phyloP scores from a whole-genome alignment of 768 basidiomycete genomes.

The Boletus fagicola region DNA sequence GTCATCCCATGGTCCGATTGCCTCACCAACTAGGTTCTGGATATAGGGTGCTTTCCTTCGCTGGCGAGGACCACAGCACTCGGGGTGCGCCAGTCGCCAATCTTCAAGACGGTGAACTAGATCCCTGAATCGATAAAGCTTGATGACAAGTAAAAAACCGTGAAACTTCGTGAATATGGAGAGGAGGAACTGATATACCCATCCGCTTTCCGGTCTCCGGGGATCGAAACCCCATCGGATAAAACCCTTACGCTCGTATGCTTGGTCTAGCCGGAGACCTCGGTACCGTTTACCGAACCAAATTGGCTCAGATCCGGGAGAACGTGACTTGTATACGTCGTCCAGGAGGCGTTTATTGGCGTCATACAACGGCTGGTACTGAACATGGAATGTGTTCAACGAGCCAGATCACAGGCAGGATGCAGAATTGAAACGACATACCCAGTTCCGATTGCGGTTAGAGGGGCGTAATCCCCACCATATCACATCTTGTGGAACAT shows the following conservation, averaged over 20 bases:
- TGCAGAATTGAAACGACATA: background rate
- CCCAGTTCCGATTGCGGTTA: constrained; percentile 3
- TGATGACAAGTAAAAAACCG: too few relatives aligned
- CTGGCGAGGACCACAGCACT: constrained; percentile 1
- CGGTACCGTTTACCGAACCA: constrained; percentile 21
- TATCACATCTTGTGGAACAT: constrained; percentile 16
- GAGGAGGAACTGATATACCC: constrained; percentile 3
- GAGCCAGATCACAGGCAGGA: background rate
- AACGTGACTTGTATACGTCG: constrained; percentile 9
- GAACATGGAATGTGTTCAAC: background rate
- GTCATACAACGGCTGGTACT: constrained; percentile 18
- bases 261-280: constrained; percentile 18
- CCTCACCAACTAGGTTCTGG: constrained; percentile 15
- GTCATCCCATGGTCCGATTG: constrained; percentile 18
- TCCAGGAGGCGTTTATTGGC: constrained; percentile 18
- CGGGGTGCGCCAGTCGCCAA: constrained; percentile 12
- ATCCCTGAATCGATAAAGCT: constrained; percentile 13
- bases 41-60: constrained; percentile 1
- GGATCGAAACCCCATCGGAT: constrained; percentile 15
- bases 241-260: constrained; percentile 1
- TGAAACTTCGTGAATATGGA: background rate
- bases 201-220: background rate
- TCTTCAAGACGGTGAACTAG: constrained; percentile 9
- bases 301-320: constrained; percentile 24
- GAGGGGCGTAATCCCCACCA: constrained; percentile 14